Percentiles rank a stretch among this genome's conserved stretches.
Evolutionary conservation across 2,329 filamentous ascomycete species (phyloP).

Genomic region (Nemania sp.): DNA sequence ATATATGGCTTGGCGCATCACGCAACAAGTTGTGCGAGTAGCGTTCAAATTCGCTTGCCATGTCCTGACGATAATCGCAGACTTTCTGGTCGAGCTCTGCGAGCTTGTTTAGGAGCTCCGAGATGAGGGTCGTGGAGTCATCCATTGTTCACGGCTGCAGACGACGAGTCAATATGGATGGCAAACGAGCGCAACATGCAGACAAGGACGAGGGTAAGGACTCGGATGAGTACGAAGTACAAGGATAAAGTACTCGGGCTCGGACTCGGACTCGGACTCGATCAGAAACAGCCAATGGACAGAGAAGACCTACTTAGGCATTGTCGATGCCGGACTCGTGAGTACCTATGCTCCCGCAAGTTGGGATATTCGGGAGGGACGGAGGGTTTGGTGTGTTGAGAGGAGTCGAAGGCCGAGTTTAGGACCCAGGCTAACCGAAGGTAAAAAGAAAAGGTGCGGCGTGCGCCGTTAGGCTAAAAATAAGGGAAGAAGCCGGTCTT

Average conservation of each 20-base stretch:
- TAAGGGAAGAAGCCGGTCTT: conserved; percentile 1
- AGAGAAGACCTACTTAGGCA: conserved; percentile 7
- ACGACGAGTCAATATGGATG: conserved; percentile 10
- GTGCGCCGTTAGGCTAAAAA: conserved; percentile 3
- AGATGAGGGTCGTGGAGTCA: conserved; percentile 51
- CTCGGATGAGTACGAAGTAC: too few relatives aligned
- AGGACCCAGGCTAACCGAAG: background rate
- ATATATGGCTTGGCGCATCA: conserved; percentile 52
- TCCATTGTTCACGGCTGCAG: conserved; percentile 25
- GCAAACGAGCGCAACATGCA: background rate
- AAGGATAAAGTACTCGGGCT: too few relatives aligned
- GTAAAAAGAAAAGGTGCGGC: background rate
- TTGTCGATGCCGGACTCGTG: conserved; percentile 4
- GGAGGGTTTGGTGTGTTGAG: conserved; percentile 3
- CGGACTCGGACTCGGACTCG: too few relatives aligned
- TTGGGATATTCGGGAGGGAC: background rate
- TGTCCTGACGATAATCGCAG: conserved; percentile 59
- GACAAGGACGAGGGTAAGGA: conserved; percentile 12
- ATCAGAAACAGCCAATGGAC: conserved; percentile 20
- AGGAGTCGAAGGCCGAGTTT: too few relatives aligned
- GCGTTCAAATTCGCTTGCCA: conserved; percentile 60
- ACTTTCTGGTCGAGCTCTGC: conserved; percentile 62
- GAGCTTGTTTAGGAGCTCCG: conserved; percentile 58
- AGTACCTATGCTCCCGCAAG: background rate
- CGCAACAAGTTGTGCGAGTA: conserved; percentile 57